A percentile compares a stretch with the other conserved stretches of the same genome.
phyloP scores from a whole-genome alignment of 2,329 filamentous ascomycete genomes.

The Mariannaea sp. region DNA sequence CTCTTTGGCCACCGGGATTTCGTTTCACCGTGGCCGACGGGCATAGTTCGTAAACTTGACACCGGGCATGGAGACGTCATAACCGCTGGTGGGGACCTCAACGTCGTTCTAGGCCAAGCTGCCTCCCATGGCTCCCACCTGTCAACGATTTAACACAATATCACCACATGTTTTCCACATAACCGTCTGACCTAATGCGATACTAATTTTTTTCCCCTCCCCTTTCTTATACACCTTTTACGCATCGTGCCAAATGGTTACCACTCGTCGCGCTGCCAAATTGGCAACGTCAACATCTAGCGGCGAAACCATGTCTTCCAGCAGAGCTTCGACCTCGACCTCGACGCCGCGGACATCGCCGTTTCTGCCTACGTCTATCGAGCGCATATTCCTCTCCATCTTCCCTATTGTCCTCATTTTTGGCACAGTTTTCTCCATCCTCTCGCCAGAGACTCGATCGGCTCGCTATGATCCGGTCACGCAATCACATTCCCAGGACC shows the following conservation, averaged over 20 bases:
- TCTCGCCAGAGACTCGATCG: slow-evolving; percentile 73
- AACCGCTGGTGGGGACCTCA: slow-evolving; percentile 19
- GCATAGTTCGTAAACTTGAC: too few species aligned
- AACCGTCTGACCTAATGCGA: not conserved
- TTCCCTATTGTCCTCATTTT: slow-evolving; percentile 82
- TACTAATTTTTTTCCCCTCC: not conserved
- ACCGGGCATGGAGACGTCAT: slow-evolving; percentile 36
- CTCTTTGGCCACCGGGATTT: slow-evolving; percentile 20
- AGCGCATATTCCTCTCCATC: slow-evolving; percentile 65
- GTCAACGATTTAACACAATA: too few species aligned
- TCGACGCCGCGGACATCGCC: slow-evolving; percentile 54
- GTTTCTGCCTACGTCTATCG: slow-evolving; percentile 71
- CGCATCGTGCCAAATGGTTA: slow-evolving; percentile 31
- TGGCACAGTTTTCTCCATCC: slow-evolving; percentile 77
- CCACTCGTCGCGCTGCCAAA: slow-evolving; percentile 35
- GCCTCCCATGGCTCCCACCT: slow-evolving; percentile 12
- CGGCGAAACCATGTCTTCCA: slow-evolving; percentile 22
- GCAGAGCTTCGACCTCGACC: slow-evolving; percentile 15
- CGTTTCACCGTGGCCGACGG: slow-evolving; percentile 24
- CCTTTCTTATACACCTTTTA: not conserved
- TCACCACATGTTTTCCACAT: too few species aligned
- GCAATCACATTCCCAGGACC: slow-evolving; percentile 66
- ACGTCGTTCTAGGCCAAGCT: slow-evolving; percentile 21
- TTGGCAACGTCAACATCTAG: slow-evolving; percentile 19
- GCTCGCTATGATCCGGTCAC: slow-evolving; percentile 64